Percentiles rank a stretch among this genome's conserved stretches.
phyloP scores from a whole-genome alignment of 2,329 filamentous ascomycete genomes.

The Fusarium oligoseptatum region DNA sequence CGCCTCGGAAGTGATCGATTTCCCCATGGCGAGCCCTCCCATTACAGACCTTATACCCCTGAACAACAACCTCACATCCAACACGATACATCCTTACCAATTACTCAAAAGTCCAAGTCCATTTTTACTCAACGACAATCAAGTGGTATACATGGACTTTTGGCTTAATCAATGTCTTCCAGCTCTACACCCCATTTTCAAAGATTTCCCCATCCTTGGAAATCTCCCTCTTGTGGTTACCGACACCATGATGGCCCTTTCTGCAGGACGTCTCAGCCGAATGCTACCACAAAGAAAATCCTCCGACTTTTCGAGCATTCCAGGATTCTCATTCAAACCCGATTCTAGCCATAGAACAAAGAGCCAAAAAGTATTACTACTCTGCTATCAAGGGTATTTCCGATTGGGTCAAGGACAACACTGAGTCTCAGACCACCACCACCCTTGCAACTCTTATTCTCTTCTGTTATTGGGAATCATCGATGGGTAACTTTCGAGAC shows the following conservation, averaged over 20 bases:
- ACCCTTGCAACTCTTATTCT: slow-evolving; percentile 31
- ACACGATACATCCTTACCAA: neutral
- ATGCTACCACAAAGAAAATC: slow-evolving; percentile 10
- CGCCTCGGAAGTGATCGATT: neutral
- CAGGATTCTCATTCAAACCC: slow-evolving; percentile 4
- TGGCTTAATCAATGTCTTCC: slow-evolving; percentile 23
- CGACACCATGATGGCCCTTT: slow-evolving; percentile 16
- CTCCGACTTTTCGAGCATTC: neutral
- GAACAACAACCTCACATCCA: neutral
- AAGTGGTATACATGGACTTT: slow-evolving; percentile 9
- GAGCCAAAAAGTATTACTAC: slow-evolving; percentile 17
- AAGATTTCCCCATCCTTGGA: neutral
- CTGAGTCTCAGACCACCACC: neutral
- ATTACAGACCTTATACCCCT: neutral
- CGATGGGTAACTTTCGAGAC: slow-evolving; percentile 40
- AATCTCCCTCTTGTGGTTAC: neutral
- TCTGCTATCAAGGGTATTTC: slow-evolving; percentile 12
- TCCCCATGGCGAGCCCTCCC: neutral
- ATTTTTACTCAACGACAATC: neutral
- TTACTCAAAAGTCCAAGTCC: neutral
- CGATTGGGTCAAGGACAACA: neutral
- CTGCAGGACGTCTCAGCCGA: slow-evolving; percentile 23
- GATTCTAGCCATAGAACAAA: slow-evolving; percentile 4
- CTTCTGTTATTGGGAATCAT: slow-evolving; percentile 42
- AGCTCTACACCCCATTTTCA: slow-evolving; percentile 12